Base-by-base conservation (phyloP, 495 filamentous ascomycete species). In the Filosporella fistucella region DNA sequence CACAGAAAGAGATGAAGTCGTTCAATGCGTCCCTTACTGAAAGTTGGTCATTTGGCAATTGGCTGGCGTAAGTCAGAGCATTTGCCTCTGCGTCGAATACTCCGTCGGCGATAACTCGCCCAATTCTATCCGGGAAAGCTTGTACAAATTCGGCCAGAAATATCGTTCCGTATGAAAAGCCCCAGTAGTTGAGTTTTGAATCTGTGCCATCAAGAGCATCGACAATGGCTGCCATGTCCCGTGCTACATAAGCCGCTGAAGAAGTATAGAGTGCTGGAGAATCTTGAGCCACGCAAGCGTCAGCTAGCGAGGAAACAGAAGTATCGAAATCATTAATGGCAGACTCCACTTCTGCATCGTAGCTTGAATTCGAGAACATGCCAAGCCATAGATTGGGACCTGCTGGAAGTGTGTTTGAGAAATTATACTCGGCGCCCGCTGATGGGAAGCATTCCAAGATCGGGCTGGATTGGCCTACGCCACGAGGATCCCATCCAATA, bases 121-220 rank as follows among this genome's bases (percentile, higher is more conserved):
- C 69, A 3, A 67, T 64, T 42, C 58, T 64, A 39, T 55, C 50
- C 9, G 69, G 71, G 22, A 69, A 70, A 63, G 66, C 67, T 37
- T 58, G 60, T 32, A 57, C 67, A 53, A 70, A 74, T 11, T 60
- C 85, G 63, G 75, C 64, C 0, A 79, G 81, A 4, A 85, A 73
- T 2, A 78, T 64, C 1, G 80, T 83, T 4, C 82, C 83, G 52
- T 87, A 87, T 6, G 76, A 81, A 8, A 82, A 72, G 12, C 83
- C 74, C 66, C 81, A 82, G 37, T 77, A 83, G 9, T 74, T 68
- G 11, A 84, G 56, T 14, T 63, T 63, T 8, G 13, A 14, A 3
- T 18, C 18, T 38, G 49, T 30, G 44, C 74, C 66, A 20, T 62
- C 63, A 13, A 71, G 64, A 1, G 62, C 60, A 21, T 62, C 69